Percentiles rank a stretch among this genome's conserved stretches.
These are phyloP conservation scores for Brassica hybrid DNA, from an alignment of 441 rosid genomes.

Conservation along the genomic window DNA sequence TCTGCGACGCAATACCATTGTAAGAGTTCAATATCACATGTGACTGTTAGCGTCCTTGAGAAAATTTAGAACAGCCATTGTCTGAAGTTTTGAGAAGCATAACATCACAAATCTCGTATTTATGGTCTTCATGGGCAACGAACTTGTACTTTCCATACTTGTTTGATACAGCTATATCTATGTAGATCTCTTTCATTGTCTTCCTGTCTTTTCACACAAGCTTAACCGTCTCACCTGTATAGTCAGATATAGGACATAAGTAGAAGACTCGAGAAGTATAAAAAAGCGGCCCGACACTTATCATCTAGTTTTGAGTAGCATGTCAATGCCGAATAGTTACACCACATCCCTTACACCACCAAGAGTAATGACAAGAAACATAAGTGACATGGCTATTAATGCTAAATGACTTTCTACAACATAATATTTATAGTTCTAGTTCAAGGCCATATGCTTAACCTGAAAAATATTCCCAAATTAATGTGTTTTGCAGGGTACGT, in stretches of 20 bases:
- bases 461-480: too few relatives aligned
- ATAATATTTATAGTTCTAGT: too few relatives aligned
- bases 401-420: too few relatives aligned
- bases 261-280: background rate
- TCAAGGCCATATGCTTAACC: too few relatives aligned
- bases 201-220: slow-evolving; percentile 67
- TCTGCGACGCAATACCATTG: slow-evolving; percentile 40
- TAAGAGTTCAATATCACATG: slow-evolving; percentile 40
- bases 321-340: too few relatives aligned
- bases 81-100: slow-evolving; percentile 35
- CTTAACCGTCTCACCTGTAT: slow-evolving; percentile 69
- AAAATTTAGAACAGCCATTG: background rate
- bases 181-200: slow-evolving; percentile 50
- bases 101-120: slow-evolving; percentile 45
- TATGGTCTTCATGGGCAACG: slow-evolving; percentile 67
- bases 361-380: too few relatives aligned
- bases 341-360: too few relatives aligned
- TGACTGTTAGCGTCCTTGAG: slow-evolving; percentile 34
- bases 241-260: background rate
- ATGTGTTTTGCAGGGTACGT: too few relatives aligned
- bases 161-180: slow-evolving; percentile 56
- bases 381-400: too few relatives aligned
- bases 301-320: background rate
- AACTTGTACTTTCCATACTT: slow-evolving; percentile 69
- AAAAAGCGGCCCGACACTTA: background rate